Percentiles rank a stretch among this genome's conserved stretches.
phyloP scores from a whole-genome alignment of 768 basidiomycete species.

The Pleurotus giganteus region DNA sequence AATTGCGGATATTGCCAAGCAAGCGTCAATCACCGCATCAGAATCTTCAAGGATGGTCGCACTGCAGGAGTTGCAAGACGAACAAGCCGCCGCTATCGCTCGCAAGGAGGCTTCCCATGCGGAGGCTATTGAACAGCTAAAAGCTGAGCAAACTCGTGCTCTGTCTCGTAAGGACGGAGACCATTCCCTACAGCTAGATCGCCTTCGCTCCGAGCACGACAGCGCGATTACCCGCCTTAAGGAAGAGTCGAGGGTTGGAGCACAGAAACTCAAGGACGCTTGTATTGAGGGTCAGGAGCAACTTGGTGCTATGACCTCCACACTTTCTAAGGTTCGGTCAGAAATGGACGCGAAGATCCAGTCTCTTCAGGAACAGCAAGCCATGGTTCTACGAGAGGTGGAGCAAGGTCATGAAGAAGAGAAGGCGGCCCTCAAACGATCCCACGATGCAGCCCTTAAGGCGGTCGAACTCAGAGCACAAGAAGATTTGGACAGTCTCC shows the following conservation, averaged over 20 bases:
- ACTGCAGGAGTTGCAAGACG: constrained; percentile 67
- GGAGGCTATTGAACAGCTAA: constrained; percentile 65
- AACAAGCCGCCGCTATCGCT: constrained; percentile 63
- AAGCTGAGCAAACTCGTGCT: constrained; percentile 56
- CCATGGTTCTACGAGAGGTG: constrained; percentile 49
- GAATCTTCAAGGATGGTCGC: constrained; percentile 62
- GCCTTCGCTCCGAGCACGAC: constrained; percentile 60
- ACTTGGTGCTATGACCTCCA: constrained; percentile 24
- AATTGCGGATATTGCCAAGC: constrained; percentile 70
- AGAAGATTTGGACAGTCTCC: constrained; percentile 24
- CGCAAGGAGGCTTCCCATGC: constrained; percentile 64
- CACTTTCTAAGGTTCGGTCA: constrained; percentile 9
- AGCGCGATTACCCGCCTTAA: constrained; percentile 48
- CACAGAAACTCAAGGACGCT: constrained; percentile 44
- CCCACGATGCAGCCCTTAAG: constrained; percentile 43
- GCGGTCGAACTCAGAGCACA: constrained; percentile 25
- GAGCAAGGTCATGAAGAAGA: constrained; percentile 58
- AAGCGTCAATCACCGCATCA: constrained; percentile 74
- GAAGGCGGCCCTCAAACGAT: constrained; percentile 41
- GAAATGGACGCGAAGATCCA: constrained; percentile 49
- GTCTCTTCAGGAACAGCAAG: constrained; percentile 54
- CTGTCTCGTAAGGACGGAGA: constrained; percentile 61
- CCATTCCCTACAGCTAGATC: constrained; percentile 55
- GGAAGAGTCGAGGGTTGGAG: constrained; percentile 51
- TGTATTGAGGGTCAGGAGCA: constrained; percentile 46